Percentiles rank a stretch among this genome's conserved stretches.
phyloP scores from a whole-genome alignment of 768 basidiomycete species.

The Boletus tomentosulus region DNA sequence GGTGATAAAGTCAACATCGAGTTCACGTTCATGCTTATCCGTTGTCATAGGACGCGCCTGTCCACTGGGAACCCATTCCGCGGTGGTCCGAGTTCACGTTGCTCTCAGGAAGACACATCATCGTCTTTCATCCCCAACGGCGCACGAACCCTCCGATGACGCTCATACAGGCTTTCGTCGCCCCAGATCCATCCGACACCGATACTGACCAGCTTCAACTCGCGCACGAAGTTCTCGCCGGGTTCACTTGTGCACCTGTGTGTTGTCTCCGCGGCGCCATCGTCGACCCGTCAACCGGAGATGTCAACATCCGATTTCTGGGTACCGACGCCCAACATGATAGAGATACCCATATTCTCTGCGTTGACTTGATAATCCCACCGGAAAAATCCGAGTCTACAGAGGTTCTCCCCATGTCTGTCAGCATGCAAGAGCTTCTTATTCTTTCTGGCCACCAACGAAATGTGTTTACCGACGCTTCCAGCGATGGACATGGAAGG shows the following conservation, averaged over 20 bases:
- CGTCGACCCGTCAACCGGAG: constrained; percentile 11
- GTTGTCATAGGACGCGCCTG: constrained; percentile 2
- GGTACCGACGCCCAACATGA: not conserved
- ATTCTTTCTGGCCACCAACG: constrained; percentile 10
- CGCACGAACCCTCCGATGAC: constrained; percentile 3
- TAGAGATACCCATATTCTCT: constrained; percentile 9
- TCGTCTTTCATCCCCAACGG: constrained; percentile 15
- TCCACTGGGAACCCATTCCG: not conserved
- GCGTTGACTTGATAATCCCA: constrained; percentile 15
- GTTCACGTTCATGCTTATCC: not conserved
- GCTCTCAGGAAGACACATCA: constrained; percentile 8
- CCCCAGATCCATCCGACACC: not conserved
- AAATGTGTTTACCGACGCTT: constrained; percentile 7
- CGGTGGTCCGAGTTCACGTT: constrained; percentile 13
- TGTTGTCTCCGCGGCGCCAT: constrained; percentile 11
- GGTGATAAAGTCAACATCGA: not conserved
- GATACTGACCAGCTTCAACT: constrained; percentile 9
- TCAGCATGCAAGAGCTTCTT: constrained; percentile 12
- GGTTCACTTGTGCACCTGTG: constrained; percentile 3
- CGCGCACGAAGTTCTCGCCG: constrained; percentile 16
- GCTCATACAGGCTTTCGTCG: constrained; percentile 18
- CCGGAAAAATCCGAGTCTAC: not conserved
- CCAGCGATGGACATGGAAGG: constrained; percentile 14
- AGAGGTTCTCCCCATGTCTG: constrained; percentile 10
- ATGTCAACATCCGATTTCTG: constrained; percentile 13